Base-by-base conservation (phyloP, 1,139 yeast species). In the Pichia sp. region DNA sequence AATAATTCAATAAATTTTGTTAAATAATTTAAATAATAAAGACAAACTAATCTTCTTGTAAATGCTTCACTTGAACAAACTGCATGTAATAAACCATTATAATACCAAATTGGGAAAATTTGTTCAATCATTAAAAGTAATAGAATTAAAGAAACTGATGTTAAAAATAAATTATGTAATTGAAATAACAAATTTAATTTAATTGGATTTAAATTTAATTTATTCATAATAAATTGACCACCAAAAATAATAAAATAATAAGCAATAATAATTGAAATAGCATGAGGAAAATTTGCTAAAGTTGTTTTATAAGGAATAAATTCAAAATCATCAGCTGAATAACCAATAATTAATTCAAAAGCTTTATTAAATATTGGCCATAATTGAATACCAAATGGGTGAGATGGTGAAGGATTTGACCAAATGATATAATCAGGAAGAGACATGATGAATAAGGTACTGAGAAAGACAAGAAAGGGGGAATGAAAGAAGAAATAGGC, bases 161-260 rank as follows among this genome's bases (percentile, higher is more conserved):
- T 82, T 57, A 84, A 71, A 45, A 75, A 59, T 48, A 83, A 64
- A 64, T 84, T 84, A 64, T 84, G 94, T 46, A 82, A 50, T 65
- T 83, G 89, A 63, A 82, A 83, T 50, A 79, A 60, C 23, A 72
- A 71, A 59, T 80, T 80, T 58, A 84, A 70, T 53, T 80, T 82
- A 56, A 71, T 67, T 43, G 76, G 63, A 38, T 48, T 55, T 27
- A 54, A 46, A 28, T 58, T 47, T 8, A 62, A 48, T 39, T 58
- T 63, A 40, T 72, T 68, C 65, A 81, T 66, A 37, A 81, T 53
- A 45, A 66, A 68, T 57, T 81, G 83, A 48, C 97, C 97, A 50
- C 96, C 90, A 61, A 90, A 87, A 56, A 92, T 85, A 48, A 86
- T 72, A 43, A 78, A 67, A 65, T 92, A 92, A 71, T 92, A 92